Conservation (phyloP, 345 rosid genomes). For the Populus euphratica region DNA sequence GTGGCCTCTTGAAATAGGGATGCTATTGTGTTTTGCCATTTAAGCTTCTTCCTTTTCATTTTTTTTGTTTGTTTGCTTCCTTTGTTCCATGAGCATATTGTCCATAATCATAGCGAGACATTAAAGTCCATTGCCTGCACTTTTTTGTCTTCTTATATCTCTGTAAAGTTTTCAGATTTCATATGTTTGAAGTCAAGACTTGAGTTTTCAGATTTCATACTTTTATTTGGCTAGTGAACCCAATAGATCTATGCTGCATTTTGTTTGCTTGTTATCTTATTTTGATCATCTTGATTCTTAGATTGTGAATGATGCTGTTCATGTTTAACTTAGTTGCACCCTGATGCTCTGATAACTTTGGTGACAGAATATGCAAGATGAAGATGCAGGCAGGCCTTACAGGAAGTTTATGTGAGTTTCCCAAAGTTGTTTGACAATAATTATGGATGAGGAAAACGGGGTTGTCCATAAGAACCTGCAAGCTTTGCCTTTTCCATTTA, state of each 20-base stretch:
- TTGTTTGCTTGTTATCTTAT: background rate
- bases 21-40: background rate
- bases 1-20: background rate
- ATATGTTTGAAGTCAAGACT: no score
- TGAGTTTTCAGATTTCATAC: background rate
- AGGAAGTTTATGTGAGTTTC: constrained; percentile 64
- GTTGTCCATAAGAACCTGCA: background rate
- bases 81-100: background rate
- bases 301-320: background rate
- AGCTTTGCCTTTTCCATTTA: background rate
- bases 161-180: background rate
- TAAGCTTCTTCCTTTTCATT: background rate
- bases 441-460: constrained; percentile 3
- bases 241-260: no score
- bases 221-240: background rate
- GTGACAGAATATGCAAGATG: constrained; percentile 88
- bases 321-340: background rate
- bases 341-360: background rate
- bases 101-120: no score
- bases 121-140: background rate
- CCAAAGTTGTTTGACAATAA: constrained; percentile 6
- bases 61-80: background rate
- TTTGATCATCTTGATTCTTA: background rate
- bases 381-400: constrained; percentile 79
- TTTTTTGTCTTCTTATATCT: no score